Evolutionary conservation across 2,329 filamentous ascomycete species (phyloP), one percentile per base, ranked within the genome.

Genomic region (Tolypocladium album): DNA sequence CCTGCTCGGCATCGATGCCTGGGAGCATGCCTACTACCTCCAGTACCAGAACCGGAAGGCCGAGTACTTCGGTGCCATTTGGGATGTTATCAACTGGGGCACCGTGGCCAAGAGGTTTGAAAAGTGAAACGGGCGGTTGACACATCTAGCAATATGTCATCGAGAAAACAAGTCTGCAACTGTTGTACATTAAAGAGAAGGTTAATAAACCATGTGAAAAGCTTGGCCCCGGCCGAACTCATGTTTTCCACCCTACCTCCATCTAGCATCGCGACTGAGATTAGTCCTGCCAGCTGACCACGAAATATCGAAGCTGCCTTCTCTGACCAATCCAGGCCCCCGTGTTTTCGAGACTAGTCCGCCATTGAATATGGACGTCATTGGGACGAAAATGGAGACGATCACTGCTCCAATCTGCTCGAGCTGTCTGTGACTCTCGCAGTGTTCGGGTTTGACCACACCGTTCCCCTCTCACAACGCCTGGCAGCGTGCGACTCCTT

Each of bases 41-140:
- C 90, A 96, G 80, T 96, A 96, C 79, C 84, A 96, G 85, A 96
- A 96, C 82, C 88, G 91, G 76, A 96, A 96, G 86, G 92, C 88
- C 61, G 92, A 96, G 79, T 96, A 96, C 82, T 96, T 96, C 77
- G 84, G 84, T 69, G 90, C 90, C 61, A 88, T 96, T 73, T 96
- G 92, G 92, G 90, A 96, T 67, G 92, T 96, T 57, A 80, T 96
- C 75, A 96, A 96, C 86, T 97, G 92, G 92, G 91, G 92, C 84
- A 85, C 88, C 39, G 92, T 91, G 53, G 87, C 89, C 74, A 85
- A 87, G 81, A 85, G 90, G 65, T 91, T 90, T 71, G 77, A 78
- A 66, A 78, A 79, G 64, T 75, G 79, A 73, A 65, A 31, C 17
- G 27, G 47, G 47, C 47, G 3, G 47, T 27, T 17, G 15, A 20